phyloP scores from a whole-genome alignment of 768 basidiomycete species.

The Psilocybe cubensis region DNA sequence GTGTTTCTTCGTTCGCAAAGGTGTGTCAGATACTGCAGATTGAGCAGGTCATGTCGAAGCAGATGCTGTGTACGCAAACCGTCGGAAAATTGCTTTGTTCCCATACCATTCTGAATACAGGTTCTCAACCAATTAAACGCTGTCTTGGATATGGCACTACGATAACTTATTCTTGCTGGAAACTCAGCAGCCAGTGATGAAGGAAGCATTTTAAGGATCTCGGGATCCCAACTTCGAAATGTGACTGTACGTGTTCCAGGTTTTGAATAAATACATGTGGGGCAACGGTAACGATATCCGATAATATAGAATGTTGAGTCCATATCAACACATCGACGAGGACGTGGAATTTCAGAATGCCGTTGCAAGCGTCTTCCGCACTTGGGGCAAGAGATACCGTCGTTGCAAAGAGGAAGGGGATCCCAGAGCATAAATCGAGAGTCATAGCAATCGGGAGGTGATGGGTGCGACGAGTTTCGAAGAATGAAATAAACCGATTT shows the following conservation, averaged over 20 bases:
- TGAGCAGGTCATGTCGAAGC: constrained; percentile 18
- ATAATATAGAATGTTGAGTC: constrained; percentile 23
- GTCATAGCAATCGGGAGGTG: constrained; percentile 1
- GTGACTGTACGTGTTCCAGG: constrained; percentile 13
- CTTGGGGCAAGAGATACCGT: constrained; percentile 10
- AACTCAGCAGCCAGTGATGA: constrained; percentile 23
- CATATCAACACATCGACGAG: constrained; percentile 21
- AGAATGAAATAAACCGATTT: constrained; percentile 12
- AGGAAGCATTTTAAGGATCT: constrained; percentile 24
- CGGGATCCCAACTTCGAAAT: constrained; percentile 29
- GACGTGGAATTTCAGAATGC: constrained; percentile 3
- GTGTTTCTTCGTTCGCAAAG: neutral
- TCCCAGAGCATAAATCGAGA: constrained; percentile 15
- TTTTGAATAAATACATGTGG: constrained; percentile 14
- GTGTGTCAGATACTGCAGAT: constrained; percentile 20
- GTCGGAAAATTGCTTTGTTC: constrained; percentile 29
- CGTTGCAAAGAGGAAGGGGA: neutral
- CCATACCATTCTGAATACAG: constrained; percentile 29
- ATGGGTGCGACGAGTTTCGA: neutral
- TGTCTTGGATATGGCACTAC: constrained; percentile 17
- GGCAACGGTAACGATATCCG: constrained; percentile 26
- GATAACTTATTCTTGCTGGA: constrained; percentile 24
- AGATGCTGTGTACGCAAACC: constrained; percentile 23
- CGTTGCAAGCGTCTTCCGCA: constrained; percentile 2
- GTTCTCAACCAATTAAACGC: constrained; percentile 19